Evolutionary conservation across 768 basidiomycete genomes (phyloP), one percentile per base, ranked within the genome.

Genomic region (Russula emetica): DNA sequence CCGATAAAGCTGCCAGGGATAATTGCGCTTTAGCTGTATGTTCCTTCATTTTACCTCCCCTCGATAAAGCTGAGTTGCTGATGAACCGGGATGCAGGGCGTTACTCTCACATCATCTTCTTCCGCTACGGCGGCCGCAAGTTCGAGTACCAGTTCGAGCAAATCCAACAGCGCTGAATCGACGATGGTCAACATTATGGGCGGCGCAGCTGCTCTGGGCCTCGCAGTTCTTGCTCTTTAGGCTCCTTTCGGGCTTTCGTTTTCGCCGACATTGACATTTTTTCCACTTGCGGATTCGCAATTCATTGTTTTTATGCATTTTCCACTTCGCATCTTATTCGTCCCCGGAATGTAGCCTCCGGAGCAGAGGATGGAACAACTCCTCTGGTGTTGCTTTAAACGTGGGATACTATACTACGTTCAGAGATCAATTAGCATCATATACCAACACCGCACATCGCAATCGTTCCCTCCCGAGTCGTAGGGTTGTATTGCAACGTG

Each of bases 1-100:
- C 86, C n/a, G 71, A 80, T 56, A 22, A 60, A 0, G 72, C 71
- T 58, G 79, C 85, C 7, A 72, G 77, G 54, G 53, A 66, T 2
- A 67, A 82, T 49, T 87, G 86, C 64, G 70, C 70, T 0, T 72
- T 76, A 50, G 83, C 81, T 47, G 85, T 86, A 75, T n/a, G 63
- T 62, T 26, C 16, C 26, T 14, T 32, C 28, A 14, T 34, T 45
- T 38, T 38, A 20, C 22, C 14, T 22, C 13, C 10, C 6, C 11
- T 32, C 30, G n/a, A 20, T 1, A 18, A 59, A 36, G 28, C 20
- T 2, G 4, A 32, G 6, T 34, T 28, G 11, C n/a, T 58, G 42
- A 44, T 42, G 30, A 20, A 38, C 20, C 30, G 14, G 38, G 20
- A 26, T 18, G 18, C 45, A 70, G 69, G 69, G 67, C 4, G 66